phyloP scores from a whole-genome alignment of 805 yeast genomes.

The Starmerella kuoi region DNA sequence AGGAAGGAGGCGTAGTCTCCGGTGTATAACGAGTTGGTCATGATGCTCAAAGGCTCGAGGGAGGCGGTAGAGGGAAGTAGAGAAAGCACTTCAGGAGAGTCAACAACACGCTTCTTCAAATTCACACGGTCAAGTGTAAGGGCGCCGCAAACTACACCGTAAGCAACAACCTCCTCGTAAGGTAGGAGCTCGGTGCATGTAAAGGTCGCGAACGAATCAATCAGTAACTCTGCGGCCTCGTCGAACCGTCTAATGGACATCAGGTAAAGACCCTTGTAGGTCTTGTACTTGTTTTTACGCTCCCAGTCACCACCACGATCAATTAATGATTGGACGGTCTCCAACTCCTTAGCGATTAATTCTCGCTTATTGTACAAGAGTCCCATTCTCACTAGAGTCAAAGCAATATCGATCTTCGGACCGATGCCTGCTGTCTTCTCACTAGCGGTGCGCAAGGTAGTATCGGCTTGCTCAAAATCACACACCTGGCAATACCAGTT shows the following conservation, averaged over 20 bases:
- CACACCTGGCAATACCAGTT: conserved; percentile 80
- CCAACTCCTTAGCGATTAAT: conserved; percentile 58
- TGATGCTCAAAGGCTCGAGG: conserved; percentile 66
- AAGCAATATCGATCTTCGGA: conserved; percentile 70
- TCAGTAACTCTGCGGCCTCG: conserved; percentile 73
- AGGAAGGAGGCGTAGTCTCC: conserved; percentile 77
- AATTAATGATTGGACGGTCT: conserved; percentile 57
- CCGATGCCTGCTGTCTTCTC: conserved; percentile 79
- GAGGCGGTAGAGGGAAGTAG: conserved; percentile 53
- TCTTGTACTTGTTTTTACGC: conserved; percentile 86
- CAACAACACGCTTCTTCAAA: conserved; percentile 71
- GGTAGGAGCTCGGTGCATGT: conserved; percentile 83
- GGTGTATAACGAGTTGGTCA: conserved; percentile 76
- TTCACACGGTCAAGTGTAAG: conserved; percentile 72
- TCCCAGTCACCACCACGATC: conserved; percentile 99
- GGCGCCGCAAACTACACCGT: conserved; percentile 80
- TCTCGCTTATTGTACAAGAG: conserved; percentile 71
- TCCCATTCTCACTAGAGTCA: conserved; percentile 79
- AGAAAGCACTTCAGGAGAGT: conserved; percentile 85
- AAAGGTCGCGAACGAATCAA: conserved; percentile 88
- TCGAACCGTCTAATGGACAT: conserved; percentile 76
- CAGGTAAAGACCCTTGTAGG: conserved; percentile 73
- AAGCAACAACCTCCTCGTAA: conserved; percentile 81
- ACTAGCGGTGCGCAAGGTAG: conserved; percentile 56
- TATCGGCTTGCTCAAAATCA: conserved; percentile 58